A percentile compares a stretch with the other conserved stretches of the same genome.
phyloP scores from a whole-genome alignment of 2,329 filamentous ascomycete genomes.

The Nemania serpens region DNA sequence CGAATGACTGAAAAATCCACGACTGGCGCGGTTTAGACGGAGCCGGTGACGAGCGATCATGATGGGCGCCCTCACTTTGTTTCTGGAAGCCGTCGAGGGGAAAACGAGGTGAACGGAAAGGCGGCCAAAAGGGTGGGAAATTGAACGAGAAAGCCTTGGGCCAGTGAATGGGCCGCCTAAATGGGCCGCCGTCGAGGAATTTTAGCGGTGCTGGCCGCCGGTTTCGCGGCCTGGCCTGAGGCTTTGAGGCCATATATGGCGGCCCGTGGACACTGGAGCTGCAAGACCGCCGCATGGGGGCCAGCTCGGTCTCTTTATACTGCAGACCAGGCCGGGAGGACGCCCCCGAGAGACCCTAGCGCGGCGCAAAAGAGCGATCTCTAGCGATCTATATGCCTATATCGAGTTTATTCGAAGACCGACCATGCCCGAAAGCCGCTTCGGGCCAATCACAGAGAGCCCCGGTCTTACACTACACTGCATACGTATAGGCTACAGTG shows the following conservation, averaged over 20 bases:
- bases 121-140: neutral
- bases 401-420: conserved; percentile 29
- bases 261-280: conserved; percentile 33
- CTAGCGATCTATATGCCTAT: conserved; percentile 15
- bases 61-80: conserved; percentile 34
- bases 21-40: neutral
- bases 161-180: conserved; percentile 31
- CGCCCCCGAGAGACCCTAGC: neutral
- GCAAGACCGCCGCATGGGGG: conserved; percentile 30
- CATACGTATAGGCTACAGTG: neutral
- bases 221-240: conserved; percentile 31
- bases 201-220: conserved; percentile 33
- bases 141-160: conserved; percentile 30
- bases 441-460: conserved; percentile 35
- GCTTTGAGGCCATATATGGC: conserved; percentile 38
- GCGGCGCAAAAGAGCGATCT: neutral
- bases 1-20: conserved; percentile 22
- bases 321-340: conserved; percentile 25
- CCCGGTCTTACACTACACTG: conserved; percentile 14
- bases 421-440: conserved; percentile 27
- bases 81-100: conserved; percentile 29
- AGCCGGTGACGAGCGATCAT: conserved; percentile 1
- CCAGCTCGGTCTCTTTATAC: conserved; percentile 35
- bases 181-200: conserved; percentile 32
- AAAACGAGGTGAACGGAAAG: neutral